Base-by-base conservation (phyloP, 1,284 basidiomycete species). In the Puccinia coronata region DNA sequence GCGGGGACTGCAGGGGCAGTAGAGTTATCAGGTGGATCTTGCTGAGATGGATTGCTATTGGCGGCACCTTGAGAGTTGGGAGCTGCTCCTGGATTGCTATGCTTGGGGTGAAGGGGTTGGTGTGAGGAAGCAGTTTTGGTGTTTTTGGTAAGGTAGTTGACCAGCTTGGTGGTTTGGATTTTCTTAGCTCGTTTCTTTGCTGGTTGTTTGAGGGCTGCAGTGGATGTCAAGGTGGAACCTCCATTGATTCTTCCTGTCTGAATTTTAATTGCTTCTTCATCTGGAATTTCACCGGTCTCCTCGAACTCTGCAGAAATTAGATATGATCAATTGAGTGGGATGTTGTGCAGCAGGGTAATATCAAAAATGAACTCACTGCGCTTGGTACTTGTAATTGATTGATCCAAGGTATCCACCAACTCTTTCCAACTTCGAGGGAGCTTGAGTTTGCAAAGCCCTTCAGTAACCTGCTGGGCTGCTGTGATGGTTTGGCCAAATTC, bases 271-370 rank as follows among this genome's bases (percentile, higher is more conserved):
- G n/a, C n/a, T n/a, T n/a, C n/a, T n/a, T n/a, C n/a, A n/a, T n/a
- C n/a, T n/a, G 51, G 59, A 20, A 61, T 61, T 61, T 61, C 59
- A 61, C 59, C 59, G 12, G 59, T 61, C 59, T 61, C 59, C 14
- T 61, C 14, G 16, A 34, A 61, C n/a, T 25, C 59, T 61, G 25
- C 18, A 16, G 31, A 20, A n/a, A n/a, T n/a, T n/a, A n/a, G n/a
- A n/a, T n/a, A n/a, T n/a, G n/a, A n/a, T n/a, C n/a, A n/a, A n/a
- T n/a, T n/a, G n/a, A n/a, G n/a, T n/a, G n/a, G n/a, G n/a, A n/a
- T n/a, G n/a, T n/a, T n/a, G n/a, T n/a, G 59, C 18, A 65, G 5
- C 34, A 39, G 18, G 39, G n/a, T 6, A 39, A 65, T 65, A n/a
- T n/a, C n/a, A n/a, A n/a, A n/a, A 6, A 57, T 9, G 55, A 57